Evolutionary conservation across 2,329 filamentous ascomycete species (phyloP).

Genomic region (Alternaria triticimaculans): DNA sequence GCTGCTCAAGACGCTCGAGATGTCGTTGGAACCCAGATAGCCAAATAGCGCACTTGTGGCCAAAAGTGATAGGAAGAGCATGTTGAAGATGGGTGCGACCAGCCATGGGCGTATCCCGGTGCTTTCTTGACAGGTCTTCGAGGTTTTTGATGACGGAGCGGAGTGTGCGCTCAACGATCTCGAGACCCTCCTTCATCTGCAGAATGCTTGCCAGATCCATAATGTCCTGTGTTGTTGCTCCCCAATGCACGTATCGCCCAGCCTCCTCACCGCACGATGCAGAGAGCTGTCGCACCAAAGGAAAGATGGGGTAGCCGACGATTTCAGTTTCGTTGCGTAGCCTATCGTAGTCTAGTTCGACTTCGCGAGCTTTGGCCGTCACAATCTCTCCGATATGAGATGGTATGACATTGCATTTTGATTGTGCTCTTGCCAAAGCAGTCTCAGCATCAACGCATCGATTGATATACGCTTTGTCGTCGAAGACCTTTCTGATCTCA

Average conservation of each 20-base stretch:
- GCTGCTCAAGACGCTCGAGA: conserved; percentile 55
- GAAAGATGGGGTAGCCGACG: conserved; percentile 62
- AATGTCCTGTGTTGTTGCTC: conserved; percentile 66
- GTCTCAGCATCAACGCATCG: conserved; percentile 60
- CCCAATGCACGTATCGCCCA: conserved; percentile 62
- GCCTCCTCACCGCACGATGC: conserved; percentile 46
- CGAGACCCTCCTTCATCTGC: conserved; percentile 60
- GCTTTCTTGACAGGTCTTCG: conserved; percentile 51
- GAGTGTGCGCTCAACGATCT: conserved; percentile 56
- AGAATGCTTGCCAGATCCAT: conserved; percentile 63
- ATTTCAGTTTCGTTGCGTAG: conserved; percentile 58
- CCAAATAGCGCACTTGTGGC: conserved; percentile 65
- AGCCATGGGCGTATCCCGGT: conserved; percentile 63
- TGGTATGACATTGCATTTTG: conserved; percentile 57
- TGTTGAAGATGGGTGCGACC: conserved; percentile 66
- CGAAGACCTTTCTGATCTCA: conserved; percentile 59
- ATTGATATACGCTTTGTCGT: conserved; percentile 58
- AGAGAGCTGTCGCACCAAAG: conserved; percentile 58
- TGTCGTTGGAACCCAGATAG: conserved; percentile 60
- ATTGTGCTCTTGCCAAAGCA: conserved; percentile 60
- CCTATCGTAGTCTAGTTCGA: conserved; percentile 53
- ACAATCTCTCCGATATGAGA: conserved; percentile 46
- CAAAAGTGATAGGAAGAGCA: conserved; percentile 63
- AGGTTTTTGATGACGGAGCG: conserved; percentile 54
- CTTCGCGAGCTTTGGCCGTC: conserved; percentile 36